These are phyloP conservation scores for Cordyceps pruinosa DNA, from an alignment of 2,329 filamentous ascomycete genomes.

Conservation along the genomic window DNA sequence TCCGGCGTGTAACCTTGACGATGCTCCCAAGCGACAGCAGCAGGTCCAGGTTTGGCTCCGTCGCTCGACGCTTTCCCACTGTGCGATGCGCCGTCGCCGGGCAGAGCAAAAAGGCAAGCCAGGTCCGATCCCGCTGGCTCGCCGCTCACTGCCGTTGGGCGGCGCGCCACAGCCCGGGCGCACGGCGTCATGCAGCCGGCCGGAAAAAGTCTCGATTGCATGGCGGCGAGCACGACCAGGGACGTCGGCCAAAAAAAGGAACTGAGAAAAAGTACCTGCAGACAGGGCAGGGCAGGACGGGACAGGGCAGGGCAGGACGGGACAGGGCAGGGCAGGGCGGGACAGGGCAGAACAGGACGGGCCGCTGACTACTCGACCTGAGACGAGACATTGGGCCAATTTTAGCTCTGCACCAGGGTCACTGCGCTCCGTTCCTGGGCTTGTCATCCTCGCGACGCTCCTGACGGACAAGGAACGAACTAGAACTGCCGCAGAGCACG, in stretches of 20 bases:
- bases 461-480: neutral
- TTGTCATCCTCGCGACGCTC: too few species aligned
- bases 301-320: too few species aligned
- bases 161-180: neutral
- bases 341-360: neutral
- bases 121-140: too few species aligned
- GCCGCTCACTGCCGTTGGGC: neutral
- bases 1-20: neutral
- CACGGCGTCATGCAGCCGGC: neutral
- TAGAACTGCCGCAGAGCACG: neutral
- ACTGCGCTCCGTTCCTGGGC: too few species aligned
- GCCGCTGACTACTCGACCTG: conserved; percentile 1
- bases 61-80: too few species aligned
- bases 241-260: neutral
- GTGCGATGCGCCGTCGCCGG: neutral
- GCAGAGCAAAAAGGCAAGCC: neutral
- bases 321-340: neutral
- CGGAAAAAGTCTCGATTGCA: neutral
- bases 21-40: too few species aligned
- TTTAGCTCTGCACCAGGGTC: neutral
- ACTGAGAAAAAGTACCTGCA: neutral
- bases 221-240: too few species aligned
- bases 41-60: too few species aligned
- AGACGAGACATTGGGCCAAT: neutral
- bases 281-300: neutral